Evolutionary conservation across 495 filamentous ascomycete genomes (phyloP), one percentile per base, ranked within the genome.

Genomic region (Aspergillus ellipticus): DNA sequence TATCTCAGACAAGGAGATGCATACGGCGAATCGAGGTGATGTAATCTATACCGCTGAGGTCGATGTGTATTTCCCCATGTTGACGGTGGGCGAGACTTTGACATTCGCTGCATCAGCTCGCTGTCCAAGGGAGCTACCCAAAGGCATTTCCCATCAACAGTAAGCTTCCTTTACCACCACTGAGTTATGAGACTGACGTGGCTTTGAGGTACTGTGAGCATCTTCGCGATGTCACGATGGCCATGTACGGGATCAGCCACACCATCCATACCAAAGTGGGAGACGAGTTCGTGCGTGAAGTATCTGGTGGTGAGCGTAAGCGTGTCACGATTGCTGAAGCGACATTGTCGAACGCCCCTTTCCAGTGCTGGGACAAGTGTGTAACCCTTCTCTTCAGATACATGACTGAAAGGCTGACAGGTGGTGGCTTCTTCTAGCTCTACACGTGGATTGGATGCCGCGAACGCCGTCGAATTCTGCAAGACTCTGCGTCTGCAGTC

Each of bases 281-380:
- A 22, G 84, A 88, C 58, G 78, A 80, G 2, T 86, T 84, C 59
- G 75, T 89, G 24, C 86, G 88, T 20, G 88, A 88, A 55, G 80
- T 92, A n/a, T 87, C 83, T n/a, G 88, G 88, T 24, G 88, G 88
- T 26, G 88, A 92, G 66, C 81, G 88, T 51, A 51, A 51, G 26
- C 54, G 54, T 0, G 48, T 56, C 26, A 51, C 22, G 3, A 43
- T 56, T 24, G 37, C 54, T 9, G 54, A 56, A 24, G 54, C 54
- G 0, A 17, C 16, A 1, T 22, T 45, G 24, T 35, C 13, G 35
- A 37, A 45, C 16, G 20, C 54, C 13, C 81, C 82, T 42, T 70
- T 92, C 15, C 76, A 82, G 42, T 87, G 81, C 11, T 91, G 88
- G 86, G 89, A 92, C 64, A 92, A 93, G n/a, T n/a, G n/a, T n/a